Evolutionary conservation across 345 rosid genomes (phyloP), one percentile per base, ranked within the genome.

Genomic region (Kandelia obovata): DNA sequence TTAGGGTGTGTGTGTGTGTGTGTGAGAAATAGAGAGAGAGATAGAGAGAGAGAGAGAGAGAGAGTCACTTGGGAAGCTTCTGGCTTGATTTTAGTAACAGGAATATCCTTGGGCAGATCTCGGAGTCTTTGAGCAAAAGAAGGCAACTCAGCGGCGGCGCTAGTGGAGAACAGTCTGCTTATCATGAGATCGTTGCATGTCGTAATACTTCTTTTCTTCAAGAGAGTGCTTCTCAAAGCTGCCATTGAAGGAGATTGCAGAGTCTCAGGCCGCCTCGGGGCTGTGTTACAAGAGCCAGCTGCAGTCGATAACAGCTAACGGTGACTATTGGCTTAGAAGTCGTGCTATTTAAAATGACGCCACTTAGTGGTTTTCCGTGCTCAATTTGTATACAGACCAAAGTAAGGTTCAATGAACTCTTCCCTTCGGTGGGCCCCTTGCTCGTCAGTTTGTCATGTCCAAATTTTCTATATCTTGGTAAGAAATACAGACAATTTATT

Each of bases 81-180:
- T 17, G 82, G 74, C 77, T 83, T 91, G 84, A 91, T 83, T 11
- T 87, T 82, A 67, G 93, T 86, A 26, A 73, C 79, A 2, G 91
- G 95, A 58, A 84, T 78, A 37, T 82, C 84, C 75, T 83, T 88
- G 64, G 96, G 95, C 30, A 91, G 87, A 79, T 88, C 88, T 69
- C 92, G 80, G 71, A 89, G 67, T 68, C 91, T 82, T 57, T 89
- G 89, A 51, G 85, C 82, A 52, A 88, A 87, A 66, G 92, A 78
- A 34, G 89, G 20, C 67, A 86, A 71, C 56, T 67, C 82, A 53
- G 64, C 28, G 19, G 67, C 55, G 35, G 83, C 65, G 53, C 82
- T 81, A 6, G 96, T 64, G 47, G 92, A 81, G 78, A 86, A 73
- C 26, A 83, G 62, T 31, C 80, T 83, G 68, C 78, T 81, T 52